These are phyloP conservation scores for Magnaporthiopsis poae DNA, from an alignment of 2,329 filamentous ascomycete genomes.

Conservation along the genomic window DNA sequence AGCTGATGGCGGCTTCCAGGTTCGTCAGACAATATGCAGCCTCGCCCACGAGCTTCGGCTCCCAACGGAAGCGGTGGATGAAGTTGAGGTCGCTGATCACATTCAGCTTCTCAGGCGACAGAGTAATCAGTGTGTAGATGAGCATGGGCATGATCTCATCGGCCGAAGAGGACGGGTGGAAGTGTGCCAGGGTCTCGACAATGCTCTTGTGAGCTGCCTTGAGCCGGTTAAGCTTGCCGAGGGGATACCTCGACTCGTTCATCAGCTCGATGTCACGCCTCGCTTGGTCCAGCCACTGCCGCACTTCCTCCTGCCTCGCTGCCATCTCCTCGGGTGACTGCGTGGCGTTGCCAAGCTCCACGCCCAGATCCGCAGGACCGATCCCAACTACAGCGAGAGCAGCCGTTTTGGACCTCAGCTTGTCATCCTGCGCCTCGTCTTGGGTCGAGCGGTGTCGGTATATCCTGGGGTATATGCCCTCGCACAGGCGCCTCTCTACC, in stretches of 20 bases:
- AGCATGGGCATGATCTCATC: slow-evolving; percentile 95
- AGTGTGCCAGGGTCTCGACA: slow-evolving; percentile 68
- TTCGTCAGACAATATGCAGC: slow-evolving; percentile 94
- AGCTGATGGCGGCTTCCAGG: slow-evolving; percentile 85
- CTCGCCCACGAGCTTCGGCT: slow-evolving; percentile 80
- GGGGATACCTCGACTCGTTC: slow-evolving; percentile 76
- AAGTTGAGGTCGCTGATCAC: slow-evolving; percentile 92
- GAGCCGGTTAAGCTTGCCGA: slow-evolving; percentile 82
- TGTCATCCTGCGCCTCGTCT: slow-evolving; percentile 90
- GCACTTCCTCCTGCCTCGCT: slow-evolving; percentile 58
- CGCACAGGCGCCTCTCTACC: slow-evolving; percentile 76
- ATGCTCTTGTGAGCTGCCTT: slow-evolving; percentile 88
- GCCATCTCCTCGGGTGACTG: slow-evolving; percentile 47
- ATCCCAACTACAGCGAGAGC: slow-evolving; percentile 87
- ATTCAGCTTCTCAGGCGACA: slow-evolving; percentile 73
- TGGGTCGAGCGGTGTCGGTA: slow-evolving; percentile 86
- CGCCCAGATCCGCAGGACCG: slow-evolving; percentile 70
- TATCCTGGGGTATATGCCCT: slow-evolving; percentile 76
- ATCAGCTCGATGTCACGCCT: slow-evolving; percentile 65
- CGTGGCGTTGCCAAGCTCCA: slow-evolving; percentile 55
- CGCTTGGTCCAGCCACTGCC: slow-evolving; percentile 61
- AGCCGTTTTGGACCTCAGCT: slow-evolving; percentile 85
- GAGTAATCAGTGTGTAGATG: slow-evolving; percentile 90
- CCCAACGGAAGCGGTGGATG: slow-evolving; percentile 81
- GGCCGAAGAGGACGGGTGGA: slow-evolving; percentile 73